phyloP scores from a whole-genome alignment of 2,329 filamentous ascomycete genomes.

The Claviceps sp. region DNA sequence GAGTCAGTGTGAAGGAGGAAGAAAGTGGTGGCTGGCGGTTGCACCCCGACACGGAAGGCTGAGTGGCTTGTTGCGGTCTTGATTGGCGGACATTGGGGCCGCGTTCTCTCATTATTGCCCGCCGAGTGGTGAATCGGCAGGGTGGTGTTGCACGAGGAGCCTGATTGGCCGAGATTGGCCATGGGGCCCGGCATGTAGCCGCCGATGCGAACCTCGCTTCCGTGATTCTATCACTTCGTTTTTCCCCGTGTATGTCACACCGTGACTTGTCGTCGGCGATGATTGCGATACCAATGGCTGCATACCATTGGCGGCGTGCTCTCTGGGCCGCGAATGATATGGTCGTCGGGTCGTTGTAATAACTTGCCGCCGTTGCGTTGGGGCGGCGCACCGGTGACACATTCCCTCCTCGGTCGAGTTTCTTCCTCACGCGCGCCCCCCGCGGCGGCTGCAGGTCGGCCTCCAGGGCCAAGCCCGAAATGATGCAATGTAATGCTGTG shows the following conservation, averaged over 20 bases:
- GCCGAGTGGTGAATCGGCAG: no score
- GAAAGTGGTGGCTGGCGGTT: not conserved
- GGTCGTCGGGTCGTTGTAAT: no score
- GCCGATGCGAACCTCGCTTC: constrained; percentile 24
- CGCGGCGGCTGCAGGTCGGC: not conserved
- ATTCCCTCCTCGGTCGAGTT: no score
- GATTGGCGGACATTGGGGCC: not conserved
- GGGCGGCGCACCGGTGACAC: no score
- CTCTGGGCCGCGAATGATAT: not conserved
- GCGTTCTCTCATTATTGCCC: no score
- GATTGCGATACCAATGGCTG: not conserved
- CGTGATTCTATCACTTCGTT: constrained; percentile 15
- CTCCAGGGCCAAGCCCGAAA: constrained; percentile 1
- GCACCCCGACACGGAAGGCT: not conserved
- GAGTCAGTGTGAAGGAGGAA: not conserved
- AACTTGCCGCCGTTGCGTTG: no score
- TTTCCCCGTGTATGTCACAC: constrained; percentile 1
- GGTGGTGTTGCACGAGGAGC: constrained; percentile 6
- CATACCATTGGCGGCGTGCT: not conserved
- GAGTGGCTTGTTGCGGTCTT: not conserved
- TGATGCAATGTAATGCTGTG: constrained; percentile 1
- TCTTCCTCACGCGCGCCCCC: no score
- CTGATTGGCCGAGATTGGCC: constrained; percentile 19
- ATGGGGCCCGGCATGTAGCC: constrained; percentile 20
- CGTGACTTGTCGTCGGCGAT: not conserved